Conservation (phyloP, 345 rosid genomes). For the Ricinus communis region DNA sequence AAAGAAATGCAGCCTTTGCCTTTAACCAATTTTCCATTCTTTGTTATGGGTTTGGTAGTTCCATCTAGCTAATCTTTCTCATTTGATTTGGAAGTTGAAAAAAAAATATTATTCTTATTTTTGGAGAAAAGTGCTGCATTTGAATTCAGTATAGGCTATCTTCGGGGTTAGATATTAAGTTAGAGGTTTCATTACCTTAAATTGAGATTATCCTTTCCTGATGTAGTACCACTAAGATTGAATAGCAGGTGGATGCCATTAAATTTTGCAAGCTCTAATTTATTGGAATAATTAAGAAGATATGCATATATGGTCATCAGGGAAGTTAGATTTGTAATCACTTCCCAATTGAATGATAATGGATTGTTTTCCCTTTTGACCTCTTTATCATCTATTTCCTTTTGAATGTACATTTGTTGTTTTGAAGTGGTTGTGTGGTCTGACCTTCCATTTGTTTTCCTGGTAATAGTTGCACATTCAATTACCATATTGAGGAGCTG, state of each 20-base stretch:
- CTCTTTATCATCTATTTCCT: neutral
- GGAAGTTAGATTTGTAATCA: neutral
- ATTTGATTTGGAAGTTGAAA: neutral
- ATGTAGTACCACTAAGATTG: neutral
- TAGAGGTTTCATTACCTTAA: neutral
- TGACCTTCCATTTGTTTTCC: neutral
- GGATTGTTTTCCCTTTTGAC: neutral
- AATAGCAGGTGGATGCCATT: neutral
- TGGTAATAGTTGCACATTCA: constrained; percentile 63
- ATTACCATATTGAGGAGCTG: constrained; percentile 58
- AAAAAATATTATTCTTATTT: neutral
- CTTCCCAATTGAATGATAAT: neutral
- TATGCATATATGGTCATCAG: neutral
- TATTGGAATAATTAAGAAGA: neutral
- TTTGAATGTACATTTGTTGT: neutral
- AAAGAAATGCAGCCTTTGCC: neutral
- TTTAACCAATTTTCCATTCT: neutral
- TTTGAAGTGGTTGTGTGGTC: neutral
- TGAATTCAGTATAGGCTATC: neutral
- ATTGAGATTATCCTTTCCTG: neutral
- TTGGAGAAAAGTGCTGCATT: neutral
- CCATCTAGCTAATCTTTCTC: neutral
- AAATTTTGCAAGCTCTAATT: neutral
- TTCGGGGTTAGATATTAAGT: neutral
- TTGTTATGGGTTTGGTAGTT: neutral